Conservation (phyloP, 2,329 filamentous ascomycete species). For the Phaeosphaeria sp. region DNA sequence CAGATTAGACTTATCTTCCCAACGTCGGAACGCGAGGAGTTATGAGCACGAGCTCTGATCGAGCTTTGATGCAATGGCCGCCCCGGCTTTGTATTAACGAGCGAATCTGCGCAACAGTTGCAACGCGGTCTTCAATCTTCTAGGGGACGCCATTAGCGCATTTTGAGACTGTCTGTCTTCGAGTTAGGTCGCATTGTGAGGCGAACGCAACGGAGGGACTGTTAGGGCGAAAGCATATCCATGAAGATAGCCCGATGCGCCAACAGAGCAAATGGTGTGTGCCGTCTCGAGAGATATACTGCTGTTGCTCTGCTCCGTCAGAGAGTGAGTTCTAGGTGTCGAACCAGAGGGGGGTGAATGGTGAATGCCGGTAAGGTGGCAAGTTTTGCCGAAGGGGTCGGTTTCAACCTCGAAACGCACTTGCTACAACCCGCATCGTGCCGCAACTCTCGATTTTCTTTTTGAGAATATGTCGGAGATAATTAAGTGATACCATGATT, state of each 20-base stretch:
- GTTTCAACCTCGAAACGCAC: constrained; percentile 5
- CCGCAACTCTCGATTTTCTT: not conserved
- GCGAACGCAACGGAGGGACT: not conserved
- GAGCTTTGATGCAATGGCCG: constrained; percentile 29
- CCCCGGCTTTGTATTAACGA: constrained; percentile 17
- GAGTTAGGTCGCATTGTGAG: not conserved
- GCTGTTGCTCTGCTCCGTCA: too few relatives aligned
- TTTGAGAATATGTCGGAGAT: not conserved
- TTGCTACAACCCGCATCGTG: not conserved
- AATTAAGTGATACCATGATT: not conserved
- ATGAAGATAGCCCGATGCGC: not conserved
- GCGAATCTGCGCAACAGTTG: constrained; percentile 29
- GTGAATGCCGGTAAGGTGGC: not conserved
- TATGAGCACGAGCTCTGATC: constrained; percentile 44
- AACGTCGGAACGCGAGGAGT: constrained; percentile 60
- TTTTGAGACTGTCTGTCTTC: not conserved
- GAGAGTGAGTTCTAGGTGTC: too few relatives aligned
- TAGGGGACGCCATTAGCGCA: not conserved
- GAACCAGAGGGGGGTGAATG: not conserved
- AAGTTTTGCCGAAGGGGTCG: not conserved
- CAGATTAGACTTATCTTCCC: constrained; percentile 66
- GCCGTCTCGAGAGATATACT: too few relatives aligned
- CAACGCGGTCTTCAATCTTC: constrained; percentile 36
- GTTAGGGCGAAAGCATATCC: not conserved
- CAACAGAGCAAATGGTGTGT: too few relatives aligned